Base-by-base conservation (phyloP, 345 rosid species). In the Populus tremula region DNA sequence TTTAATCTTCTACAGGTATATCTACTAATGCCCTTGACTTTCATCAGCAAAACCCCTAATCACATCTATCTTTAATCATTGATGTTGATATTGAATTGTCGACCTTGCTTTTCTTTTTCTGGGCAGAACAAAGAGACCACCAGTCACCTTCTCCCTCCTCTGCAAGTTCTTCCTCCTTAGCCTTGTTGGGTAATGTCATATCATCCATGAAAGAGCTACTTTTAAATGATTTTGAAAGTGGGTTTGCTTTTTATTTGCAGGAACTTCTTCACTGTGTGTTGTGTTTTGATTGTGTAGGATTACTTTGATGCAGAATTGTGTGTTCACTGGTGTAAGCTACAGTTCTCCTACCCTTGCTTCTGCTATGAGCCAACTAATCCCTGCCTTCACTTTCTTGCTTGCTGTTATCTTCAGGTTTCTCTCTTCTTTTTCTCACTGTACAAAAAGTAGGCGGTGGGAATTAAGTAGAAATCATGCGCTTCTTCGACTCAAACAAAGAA, bases 341-440 rank as follows among this genome's bases (percentile, higher is more conserved):
- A 86, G 89, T 73, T 87, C 91, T 70, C 93, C 90, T 7, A 86
- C 90, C 14, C 90, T 90, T 74, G 89, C 67, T 45, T 87, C 90
- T 76, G 88, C 91, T 62, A 78, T 86, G 36, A 43, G 47, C 78
- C 88, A 88, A 75, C 76, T 88, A 53, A 18, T 86, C 61, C 91
- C 91, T 17, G 88, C 90, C 76, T 83, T 87, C 70, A 90, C 90
- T 73, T 90, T 90, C 79, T 69, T 86, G 80, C 86, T 88, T n/a
- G 91, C 93, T 73, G 87, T 85, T 41, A 67, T 85, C 81, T 90
- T 87, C 88, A 84, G 91, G 93, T 90, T 79, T 69, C 50, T 70
- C 41, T 76, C n/a, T 56, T 79, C 38, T 33, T 13, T 35, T 50
- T 47, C 12, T 41, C 53, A 12, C 31, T 10, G 12, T 53, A 9